Conservation (phyloP, 768 basidiomycete genomes). For the Hypsizygus marmoreus region DNA sequence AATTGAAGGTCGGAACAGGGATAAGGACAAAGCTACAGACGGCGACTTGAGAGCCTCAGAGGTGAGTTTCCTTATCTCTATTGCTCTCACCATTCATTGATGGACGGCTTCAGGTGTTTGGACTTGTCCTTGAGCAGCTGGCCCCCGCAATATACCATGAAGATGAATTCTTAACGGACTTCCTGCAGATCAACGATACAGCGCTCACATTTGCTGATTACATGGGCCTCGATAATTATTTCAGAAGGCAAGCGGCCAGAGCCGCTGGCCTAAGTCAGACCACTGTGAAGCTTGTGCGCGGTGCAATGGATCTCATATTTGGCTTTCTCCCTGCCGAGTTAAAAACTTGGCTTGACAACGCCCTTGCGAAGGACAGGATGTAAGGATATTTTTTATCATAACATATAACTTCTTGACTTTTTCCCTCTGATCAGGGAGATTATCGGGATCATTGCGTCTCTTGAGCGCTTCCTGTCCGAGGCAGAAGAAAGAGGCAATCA, state of each 20-base stretch:
- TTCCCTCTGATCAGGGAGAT: constrained; percentile 61
- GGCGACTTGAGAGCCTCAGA: constrained; percentile 73
- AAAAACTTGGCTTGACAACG: constrained; percentile 82
- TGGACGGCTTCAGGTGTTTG: constrained; percentile 60
- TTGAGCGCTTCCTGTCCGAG: constrained; percentile 77
- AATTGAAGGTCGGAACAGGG: constrained; percentile 60
- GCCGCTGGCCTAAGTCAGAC: constrained; percentile 63
- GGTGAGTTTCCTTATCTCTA: constrained; percentile 37
- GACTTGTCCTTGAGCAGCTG: constrained; percentile 73
- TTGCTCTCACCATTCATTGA: neutral
- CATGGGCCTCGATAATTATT: constrained; percentile 91
- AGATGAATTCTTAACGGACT: constrained; percentile 87
- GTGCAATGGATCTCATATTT: constrained; percentile 93
- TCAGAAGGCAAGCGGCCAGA: constrained; percentile 86
- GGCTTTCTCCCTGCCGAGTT: constrained; percentile 87
- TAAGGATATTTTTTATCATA: constrained; percentile 31
- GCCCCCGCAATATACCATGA: constrained; percentile 77
- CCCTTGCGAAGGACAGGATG: constrained; percentile 76
- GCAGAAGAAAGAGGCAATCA: constrained; percentile 79
- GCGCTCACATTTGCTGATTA: constrained; percentile 94
- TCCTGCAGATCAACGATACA: constrained; percentile 88
- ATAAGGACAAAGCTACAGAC: constrained; percentile 56
- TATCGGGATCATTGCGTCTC: constrained; percentile 74
- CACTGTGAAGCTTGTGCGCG: constrained; percentile 79
- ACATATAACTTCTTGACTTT: constrained; percentile 3